Conservation (phyloP, 2,329 filamentous ascomycete genomes). For the Microcera coccophila region DNA sequence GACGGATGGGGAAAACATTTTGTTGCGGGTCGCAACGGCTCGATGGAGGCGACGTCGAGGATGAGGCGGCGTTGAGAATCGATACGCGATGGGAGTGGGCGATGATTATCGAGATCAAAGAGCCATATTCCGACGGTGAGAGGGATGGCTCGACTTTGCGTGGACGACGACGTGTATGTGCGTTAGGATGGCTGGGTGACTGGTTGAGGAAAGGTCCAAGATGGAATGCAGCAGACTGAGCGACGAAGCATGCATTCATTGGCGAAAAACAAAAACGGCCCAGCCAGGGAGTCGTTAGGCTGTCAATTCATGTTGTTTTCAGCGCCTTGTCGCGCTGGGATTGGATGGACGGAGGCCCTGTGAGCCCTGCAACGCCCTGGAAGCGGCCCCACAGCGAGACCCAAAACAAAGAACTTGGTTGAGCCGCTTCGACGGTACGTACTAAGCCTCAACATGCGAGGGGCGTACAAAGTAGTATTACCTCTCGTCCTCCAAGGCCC, state of each 20-base stretch:
- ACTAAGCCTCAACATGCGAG: background rate
- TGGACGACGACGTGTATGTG: conserved; percentile 8
- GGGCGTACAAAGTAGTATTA: too few species aligned
- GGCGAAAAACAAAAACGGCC: conserved; percentile 24
- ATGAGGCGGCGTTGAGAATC: background rate
- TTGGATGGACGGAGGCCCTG: conserved; percentile 11
- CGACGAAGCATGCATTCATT: conserved; percentile 27
- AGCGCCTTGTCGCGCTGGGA: conserved; percentile 14
- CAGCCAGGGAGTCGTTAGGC: too few species aligned
- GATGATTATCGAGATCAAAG: conserved; percentile 23
- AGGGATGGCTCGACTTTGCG: conserved; percentile 5
- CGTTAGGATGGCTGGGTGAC: conserved; percentile 17
- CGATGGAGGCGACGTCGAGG: conserved; percentile 11
- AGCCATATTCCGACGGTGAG: conserved; percentile 25
- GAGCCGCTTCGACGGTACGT: background rate
- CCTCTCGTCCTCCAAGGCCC: too few species aligned
- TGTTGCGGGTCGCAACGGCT: conserved; percentile 13
- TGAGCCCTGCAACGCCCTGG: conserved; percentile 12
- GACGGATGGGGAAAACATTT: conserved; percentile 59
- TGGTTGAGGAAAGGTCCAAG: background rate
- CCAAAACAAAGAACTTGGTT: background rate
- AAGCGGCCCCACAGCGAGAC: background rate
- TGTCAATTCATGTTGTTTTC: conserved; percentile 8
- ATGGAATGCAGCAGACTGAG: conserved; percentile 19
- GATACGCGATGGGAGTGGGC: too few species aligned